Evolutionary conservation across 306 rosid species (phyloP), one percentile per base, ranked within the genome.

Genomic region (Pachyrhizus erosus): DNA sequence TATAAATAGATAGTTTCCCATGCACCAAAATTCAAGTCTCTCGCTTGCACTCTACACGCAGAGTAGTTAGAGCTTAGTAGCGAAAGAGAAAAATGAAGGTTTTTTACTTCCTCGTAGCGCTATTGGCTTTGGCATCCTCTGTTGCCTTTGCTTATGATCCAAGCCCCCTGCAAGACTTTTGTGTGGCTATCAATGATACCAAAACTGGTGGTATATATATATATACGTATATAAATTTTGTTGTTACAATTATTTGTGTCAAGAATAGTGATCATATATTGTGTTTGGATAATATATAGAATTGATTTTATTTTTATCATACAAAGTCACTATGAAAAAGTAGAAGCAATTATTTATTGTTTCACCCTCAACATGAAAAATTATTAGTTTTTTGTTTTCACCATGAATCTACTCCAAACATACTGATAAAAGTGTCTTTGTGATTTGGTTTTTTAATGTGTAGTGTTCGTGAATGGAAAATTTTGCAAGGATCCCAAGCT

Each of bases 121-220:
- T 84, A 9, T 75, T 69, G 75, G 75, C 75, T 75, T 80, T 75
- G 67, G 79, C 79, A 46, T 75, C 79, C 34, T 84, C 81, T 13
- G 8, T 61, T 71, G 70, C 57, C 80, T 80, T 68, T 70, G 85
- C 88, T 49, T 85, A 76, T 76, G 87, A 85, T 18, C 87, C 87
- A 1, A 80, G 85, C 79, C 85, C 85, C 14, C 31, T 85, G 3
- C 87, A 85, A 70, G 87, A 85, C 69, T 75, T 85, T 3, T 85
- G 87, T 80, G 85, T 85, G 2, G 85, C 82, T 37, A 70, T 80
- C 74, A 70, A 80, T 76, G 88, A 85, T 15, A 76, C 82, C 55
- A 80, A 70, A 61, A 70, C 2, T 70, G 88, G 85, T 46, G 88
- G 14, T 42, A 5, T 52, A 17, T 20, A 54, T 7, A n/a, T n/a